Base-by-base conservation (phyloP, 2,329 filamentous ascomycete genomes). In the Rutstroemia sp. region DNA sequence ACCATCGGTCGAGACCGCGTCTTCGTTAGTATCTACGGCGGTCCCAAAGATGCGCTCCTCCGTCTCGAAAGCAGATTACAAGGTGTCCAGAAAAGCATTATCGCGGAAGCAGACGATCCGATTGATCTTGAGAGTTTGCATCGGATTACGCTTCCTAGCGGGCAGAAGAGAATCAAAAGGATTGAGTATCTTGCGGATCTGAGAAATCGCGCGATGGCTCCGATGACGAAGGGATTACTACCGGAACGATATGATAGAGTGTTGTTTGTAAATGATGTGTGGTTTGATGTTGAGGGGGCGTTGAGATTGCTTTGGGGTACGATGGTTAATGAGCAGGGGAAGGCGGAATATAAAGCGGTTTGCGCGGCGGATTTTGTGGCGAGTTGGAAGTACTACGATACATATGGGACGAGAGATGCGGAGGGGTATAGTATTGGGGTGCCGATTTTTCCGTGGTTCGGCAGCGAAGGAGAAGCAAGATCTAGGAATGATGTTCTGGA, bases 141-240 rank as follows among this genome's bases (percentile, higher is more conserved):
- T 5, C 80, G 79, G 54, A 73, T 88, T 47, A 78, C 74, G 2
- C 73, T 88, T 38, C 83, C 85, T 2, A 81, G 80, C 57, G 86
- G 86, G 0, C 76, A 78, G 41, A 73, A 74, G 42, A 79, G 83
- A n/a, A 75, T 86, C 39, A 89, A 89, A 69, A 79, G 88, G n/a
- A 84, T 91, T 45, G 79, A 84, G 30, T 90, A 86, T 69, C 75
- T 91, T 19, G 85, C 88, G 12, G 82, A 86, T 67, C 82, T 89
- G 50, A 80, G 88, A 50, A 91, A 91, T 68, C 79, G 81, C 47
- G 87, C 86, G 0, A 70, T 91, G 23, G 73, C 76, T 39, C 86
- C 87, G 0, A 73, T 91, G 10, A 77, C 83, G 44, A 73, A 73
- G 14, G 53, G 53, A 12, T 14, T 41, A 30, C 58, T 64, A 4